These are phyloP conservation scores for Aspergillus sp. DNA, from an alignment of 2,329 filamentous ascomycete species.

Conservation along the genomic window DNA sequence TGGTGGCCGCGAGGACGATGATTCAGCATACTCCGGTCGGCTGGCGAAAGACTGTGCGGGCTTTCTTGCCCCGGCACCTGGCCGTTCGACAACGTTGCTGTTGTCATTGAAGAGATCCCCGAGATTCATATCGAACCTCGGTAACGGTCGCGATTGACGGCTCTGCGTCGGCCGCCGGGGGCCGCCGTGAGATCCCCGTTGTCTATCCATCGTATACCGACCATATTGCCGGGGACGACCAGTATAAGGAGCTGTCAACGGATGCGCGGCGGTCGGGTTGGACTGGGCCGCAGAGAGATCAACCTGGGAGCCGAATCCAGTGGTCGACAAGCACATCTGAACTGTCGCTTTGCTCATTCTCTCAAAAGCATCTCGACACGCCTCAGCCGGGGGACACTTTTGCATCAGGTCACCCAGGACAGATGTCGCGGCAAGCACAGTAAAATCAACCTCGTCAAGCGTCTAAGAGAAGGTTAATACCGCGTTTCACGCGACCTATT, in stretches of 20 bases:
- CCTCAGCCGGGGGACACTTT: conserved; percentile 92
- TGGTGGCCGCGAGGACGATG: conserved; percentile 23
- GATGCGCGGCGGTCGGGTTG: conserved; percentile 12
- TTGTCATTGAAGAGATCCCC: conserved; percentile 52
- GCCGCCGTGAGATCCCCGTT: conserved; percentile 24
- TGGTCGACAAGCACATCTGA: conserved; percentile 87
- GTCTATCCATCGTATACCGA: conserved; percentile 18
- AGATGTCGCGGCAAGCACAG: conserved; percentile 86
- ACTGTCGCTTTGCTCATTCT: conserved; percentile 94
- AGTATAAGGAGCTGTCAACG: conserved; percentile 12
- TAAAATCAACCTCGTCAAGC: conserved; percentile 97
- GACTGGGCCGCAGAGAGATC: conserved; percentile 26
- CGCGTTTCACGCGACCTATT: not conserved
- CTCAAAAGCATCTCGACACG: conserved; percentile 91
- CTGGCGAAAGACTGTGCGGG: conserved; percentile 27
- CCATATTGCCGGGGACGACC: conserved; percentile 12
- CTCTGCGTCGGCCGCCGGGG: conserved; percentile 32
- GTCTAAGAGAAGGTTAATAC: conserved; percentile 46
- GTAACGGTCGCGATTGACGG: conserved; percentile 45
- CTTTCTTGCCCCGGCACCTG: conserved; percentile 26
- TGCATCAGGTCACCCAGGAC: conserved; percentile 89
- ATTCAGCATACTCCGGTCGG: conserved; percentile 22
- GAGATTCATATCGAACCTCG: conserved; percentile 60
- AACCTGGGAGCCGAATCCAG: conserved; percentile 65
- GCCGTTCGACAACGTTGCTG: conserved; percentile 34